Conservation (phyloP, 2,329 filamentous ascomycete genomes). For the Penicillium decumbens region DNA sequence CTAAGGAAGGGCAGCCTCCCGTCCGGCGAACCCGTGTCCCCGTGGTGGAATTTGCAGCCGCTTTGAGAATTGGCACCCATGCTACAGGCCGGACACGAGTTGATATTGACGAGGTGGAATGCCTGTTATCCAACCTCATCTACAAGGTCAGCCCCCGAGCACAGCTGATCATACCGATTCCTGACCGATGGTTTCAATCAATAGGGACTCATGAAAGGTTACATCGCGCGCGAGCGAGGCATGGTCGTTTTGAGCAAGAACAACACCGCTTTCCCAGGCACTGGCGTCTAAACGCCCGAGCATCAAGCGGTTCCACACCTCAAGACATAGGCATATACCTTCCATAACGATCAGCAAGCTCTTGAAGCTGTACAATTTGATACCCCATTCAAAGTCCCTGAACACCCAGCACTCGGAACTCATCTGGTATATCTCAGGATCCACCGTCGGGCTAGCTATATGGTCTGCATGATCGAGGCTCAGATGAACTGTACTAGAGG, state of each 20-base stretch:
- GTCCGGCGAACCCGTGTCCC: conserved; percentile 69
- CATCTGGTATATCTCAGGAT: no score
- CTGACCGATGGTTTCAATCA: conserved; percentile 15
- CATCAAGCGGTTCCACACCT: not conserved
- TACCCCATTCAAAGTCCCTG: not conserved
- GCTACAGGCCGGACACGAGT: conserved; percentile 53
- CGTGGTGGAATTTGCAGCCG: conserved; percentile 77
- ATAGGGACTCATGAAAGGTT: conserved; percentile 93
- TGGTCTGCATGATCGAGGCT: no score
- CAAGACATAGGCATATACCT: not conserved
- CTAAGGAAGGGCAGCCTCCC: conserved; percentile 62
- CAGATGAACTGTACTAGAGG: no score
- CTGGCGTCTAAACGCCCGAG: conserved; percentile 53
- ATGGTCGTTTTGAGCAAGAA: conserved; percentile 91
- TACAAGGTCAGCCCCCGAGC: conserved; percentile 71
- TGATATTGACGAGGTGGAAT: conserved; percentile 92
- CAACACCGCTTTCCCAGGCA: conserved; percentile 82
- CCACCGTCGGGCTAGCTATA: no score
- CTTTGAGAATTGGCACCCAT: conserved; percentile 66
- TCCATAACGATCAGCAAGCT: not conserved
- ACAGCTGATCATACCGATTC: not conserved
- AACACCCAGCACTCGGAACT: not conserved
- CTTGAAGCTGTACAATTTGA: not conserved
- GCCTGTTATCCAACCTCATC: conserved; percentile 90
- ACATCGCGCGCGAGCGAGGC: conserved; percentile 84